Conservation (phyloP, 1,284 basidiomycete species). For the Trametes pubescens region DNA sequence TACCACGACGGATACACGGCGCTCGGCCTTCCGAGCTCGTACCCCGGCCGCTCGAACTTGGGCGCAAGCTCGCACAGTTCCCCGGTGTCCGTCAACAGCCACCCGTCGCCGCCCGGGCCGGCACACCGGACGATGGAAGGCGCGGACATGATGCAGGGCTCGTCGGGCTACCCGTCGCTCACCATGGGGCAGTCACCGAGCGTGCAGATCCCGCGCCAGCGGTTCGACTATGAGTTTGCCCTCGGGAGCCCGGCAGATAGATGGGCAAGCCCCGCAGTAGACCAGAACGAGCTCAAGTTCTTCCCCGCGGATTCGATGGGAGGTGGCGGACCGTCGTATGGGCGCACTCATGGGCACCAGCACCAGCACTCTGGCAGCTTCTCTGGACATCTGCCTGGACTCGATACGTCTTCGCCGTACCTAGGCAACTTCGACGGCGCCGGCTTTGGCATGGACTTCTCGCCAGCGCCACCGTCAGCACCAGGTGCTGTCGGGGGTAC, state of each 20-base stretch:
- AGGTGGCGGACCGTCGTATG: conserved; percentile 7
- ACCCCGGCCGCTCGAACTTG: conserved; percentile 47
- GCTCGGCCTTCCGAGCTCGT: conserved; percentile 44
- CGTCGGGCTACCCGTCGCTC: conserved; percentile 32
- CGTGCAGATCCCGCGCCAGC: conserved; percentile 47
- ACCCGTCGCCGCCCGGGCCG: conserved; percentile 71
- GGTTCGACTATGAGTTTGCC: conserved; percentile 65
- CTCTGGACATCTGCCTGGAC: conserved; percentile 48
- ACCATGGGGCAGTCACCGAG: conserved; percentile 41
- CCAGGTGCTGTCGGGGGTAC: conserved; percentile 65
- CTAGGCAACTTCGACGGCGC: conserved; percentile 48
- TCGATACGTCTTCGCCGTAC: conserved; percentile 55
- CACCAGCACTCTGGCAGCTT: conserved; percentile 29
- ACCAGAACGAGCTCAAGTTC: conserved; percentile 39
- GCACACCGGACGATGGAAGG: conserved; percentile 41
- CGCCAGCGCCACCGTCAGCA: conserved; percentile 60
- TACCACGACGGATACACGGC: conserved; percentile 44
- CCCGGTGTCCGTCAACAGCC: conserved; percentile 68
- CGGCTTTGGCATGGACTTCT: conserved; percentile 50
- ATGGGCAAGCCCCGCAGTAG: conserved; percentile 39
- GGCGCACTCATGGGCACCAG: conserved; percentile 1
- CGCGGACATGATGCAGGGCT: conserved; percentile 33
- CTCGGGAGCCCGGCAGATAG: conserved; percentile 44
- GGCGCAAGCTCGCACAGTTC: conserved; percentile 80
- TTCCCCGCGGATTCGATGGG: conserved; percentile 35